phyloP scores from a whole-genome alignment of 2,329 filamentous ascomycete species.

The Microdochium nivale region DNA sequence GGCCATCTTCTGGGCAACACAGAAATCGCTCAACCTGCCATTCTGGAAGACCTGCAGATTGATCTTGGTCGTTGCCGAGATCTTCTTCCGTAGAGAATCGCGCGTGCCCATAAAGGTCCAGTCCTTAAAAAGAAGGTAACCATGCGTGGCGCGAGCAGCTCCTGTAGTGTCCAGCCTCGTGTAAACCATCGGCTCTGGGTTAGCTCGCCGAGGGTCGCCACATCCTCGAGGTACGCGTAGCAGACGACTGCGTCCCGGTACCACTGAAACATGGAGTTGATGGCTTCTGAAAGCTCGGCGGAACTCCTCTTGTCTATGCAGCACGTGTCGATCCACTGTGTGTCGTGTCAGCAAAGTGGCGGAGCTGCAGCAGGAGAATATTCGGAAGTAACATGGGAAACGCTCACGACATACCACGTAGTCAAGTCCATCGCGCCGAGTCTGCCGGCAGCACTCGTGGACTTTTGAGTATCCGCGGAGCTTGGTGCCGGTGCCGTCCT shows the following conservation, averaged over 20 bases:
- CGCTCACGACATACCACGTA: background rate
- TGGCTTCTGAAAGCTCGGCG: conserved; percentile 1
- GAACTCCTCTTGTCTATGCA: conserved; percentile 1
- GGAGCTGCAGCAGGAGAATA: too few species aligned
- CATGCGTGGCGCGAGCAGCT: background rate
- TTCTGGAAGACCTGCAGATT: background rate
- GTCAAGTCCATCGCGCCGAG: background rate
- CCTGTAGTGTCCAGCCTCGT: background rate
- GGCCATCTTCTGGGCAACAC: conserved; percentile 6
- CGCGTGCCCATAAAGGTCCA: background rate
- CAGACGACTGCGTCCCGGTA: background rate
- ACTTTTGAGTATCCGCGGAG: conserved; percentile 1
- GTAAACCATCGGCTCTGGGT: background rate
- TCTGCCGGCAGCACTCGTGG: conserved; percentile 1
- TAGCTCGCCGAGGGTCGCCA: background rate
- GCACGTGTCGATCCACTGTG: conserved; percentile 1
- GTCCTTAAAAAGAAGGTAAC: background rate
- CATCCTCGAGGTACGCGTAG: conserved; percentile 1
- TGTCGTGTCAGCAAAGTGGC: background rate
- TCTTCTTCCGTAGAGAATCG: background rate
- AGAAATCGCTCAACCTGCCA: conserved; percentile 1
- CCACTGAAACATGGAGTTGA: conserved; percentile 1
- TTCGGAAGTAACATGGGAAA: too few species aligned
- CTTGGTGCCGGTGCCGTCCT: background rate
- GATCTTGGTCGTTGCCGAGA: background rate